Percentiles rank a stretch among this genome's conserved stretches.
phyloP scores from a whole-genome alignment of 306 rosid genomes.

The Clitoria ternatea region DNA sequence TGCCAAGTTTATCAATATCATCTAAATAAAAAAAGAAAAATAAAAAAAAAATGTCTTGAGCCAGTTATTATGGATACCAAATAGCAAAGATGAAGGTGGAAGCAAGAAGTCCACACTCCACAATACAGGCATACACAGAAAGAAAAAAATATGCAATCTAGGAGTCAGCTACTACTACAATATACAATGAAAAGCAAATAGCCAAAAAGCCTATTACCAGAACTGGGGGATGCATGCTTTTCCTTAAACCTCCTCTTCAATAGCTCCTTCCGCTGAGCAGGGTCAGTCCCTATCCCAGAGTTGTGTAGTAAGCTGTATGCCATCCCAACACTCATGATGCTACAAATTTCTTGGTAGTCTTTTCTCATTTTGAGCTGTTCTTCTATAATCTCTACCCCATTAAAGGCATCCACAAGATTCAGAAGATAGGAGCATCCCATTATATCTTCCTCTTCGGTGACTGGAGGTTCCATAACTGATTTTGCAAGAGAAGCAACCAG shows the following conservation, averaged over 20 bases:
- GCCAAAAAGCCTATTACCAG: slow-evolving; percentile 42
- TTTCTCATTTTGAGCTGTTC: slow-evolving; percentile 78
- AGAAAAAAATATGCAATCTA: neutral
- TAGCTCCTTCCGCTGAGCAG: slow-evolving; percentile 68
- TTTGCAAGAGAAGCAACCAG: slow-evolving; percentile 75
- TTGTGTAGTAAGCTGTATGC: slow-evolving; percentile 74
- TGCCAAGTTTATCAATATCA: slow-evolving; percentile 64
- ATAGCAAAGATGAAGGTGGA: neutral
- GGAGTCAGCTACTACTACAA: neutral
- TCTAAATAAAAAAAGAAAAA: slow-evolving; percentile 42
- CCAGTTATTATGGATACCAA: slow-evolving; percentile 12
- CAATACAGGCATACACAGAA: slow-evolving; percentile 10
- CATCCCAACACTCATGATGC: slow-evolving; percentile 94
- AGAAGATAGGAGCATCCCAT: slow-evolving; percentile 73
- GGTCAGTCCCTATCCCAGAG: slow-evolving; percentile 64
- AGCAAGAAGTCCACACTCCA: slow-evolving; percentile 2
- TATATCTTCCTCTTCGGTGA: slow-evolving; percentile 69
- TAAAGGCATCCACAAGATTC: slow-evolving; percentile 83
- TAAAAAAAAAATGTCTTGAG: slow-evolving; percentile 1
- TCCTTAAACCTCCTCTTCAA: slow-evolving; percentile 72
- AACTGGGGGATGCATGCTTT: slow-evolving; percentile 58
- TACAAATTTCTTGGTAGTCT: slow-evolving; percentile 73
- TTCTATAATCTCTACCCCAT: slow-evolving; percentile 90
- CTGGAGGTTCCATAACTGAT: slow-evolving; percentile 71
- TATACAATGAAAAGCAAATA: slow-evolving; percentile 5